Evolutionary conservation across 495 filamentous ascomycete species (phyloP), one percentile per base, ranked within the genome.

Genomic region (Daldinia concentrica): DNA sequence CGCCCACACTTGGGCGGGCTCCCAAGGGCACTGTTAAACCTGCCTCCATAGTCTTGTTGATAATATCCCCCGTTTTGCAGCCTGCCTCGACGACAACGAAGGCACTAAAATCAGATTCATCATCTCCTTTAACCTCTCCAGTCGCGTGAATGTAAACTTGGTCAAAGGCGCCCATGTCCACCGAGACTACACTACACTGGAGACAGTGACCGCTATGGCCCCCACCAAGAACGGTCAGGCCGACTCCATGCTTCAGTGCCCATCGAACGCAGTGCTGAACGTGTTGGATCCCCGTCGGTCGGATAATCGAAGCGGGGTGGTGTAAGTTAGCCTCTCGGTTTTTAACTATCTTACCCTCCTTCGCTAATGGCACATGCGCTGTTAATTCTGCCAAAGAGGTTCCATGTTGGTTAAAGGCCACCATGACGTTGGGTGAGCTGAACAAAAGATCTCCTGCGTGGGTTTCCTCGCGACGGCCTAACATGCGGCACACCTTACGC

Each of bases 151-250:
- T 78, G 69, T 84, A 76, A 68, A 88, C 76, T 74, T 84, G 69
- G 68, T 87, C 73, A 80, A 89, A 90, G 27, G 82, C 80, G 43
- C 79, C 58, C 87, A 91, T 89, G 64, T 89, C 86, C 32, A 91
- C 74, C 24, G 86, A 72, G 58, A 89, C 83, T 43, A 88, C 83
- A 65, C 82, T 80, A 51, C 85, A 77, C 82, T 78, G 78, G 58
- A 88, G 68, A 77, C 88, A 89, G 66, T 90, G 85, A 58, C 83
- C 87, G 71, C 87, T 87, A 73, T 91, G 88, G 63, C 88, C 81
- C 27, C 88, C 89, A 30, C 87, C 86, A 56, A 90, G 24, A 55
- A 90, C 79, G 11, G 84, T 86, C 64, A 91, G 76, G 58, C 82
- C 75, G 32, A 82, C 59, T 15, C 66, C 65, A 59, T 88, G 81